These are phyloP conservation scores for Cytidiella melzeri DNA, from an alignment of 768 basidiomycete species.

Conservation along the genomic window DNA sequence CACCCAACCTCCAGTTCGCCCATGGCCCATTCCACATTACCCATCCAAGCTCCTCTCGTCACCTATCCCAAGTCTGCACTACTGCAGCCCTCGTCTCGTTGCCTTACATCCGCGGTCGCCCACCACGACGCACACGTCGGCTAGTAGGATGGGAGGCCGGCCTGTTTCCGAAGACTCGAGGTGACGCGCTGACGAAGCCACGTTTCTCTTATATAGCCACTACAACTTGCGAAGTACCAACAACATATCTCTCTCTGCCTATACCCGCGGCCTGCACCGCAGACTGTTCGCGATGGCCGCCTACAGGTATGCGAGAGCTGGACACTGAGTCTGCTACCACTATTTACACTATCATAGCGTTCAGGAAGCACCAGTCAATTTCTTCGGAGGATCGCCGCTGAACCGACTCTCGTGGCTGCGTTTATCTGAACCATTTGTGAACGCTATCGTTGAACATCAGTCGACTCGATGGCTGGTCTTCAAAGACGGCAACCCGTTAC, in stretches of 20 bases:
- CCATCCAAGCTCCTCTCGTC: too few species aligned
- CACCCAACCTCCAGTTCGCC: not conserved
- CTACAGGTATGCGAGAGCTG: too few species aligned
- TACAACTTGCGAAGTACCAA: not conserved
- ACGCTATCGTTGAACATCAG: conserved; percentile 53
- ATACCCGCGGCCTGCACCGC: not conserved
- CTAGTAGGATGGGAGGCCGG: too few species aligned
- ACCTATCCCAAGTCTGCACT: too few species aligned
- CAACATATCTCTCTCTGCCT: not conserved
- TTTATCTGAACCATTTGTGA: conserved; percentile 68
- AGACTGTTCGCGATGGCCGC: not conserved
- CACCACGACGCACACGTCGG: too few species aligned
- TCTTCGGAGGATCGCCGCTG: conserved; percentile 59
- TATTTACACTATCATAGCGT: not conserved
- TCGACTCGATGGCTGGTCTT: conserved; percentile 76
- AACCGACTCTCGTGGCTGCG: conserved; percentile 83
- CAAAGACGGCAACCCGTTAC: conserved; percentile 65
- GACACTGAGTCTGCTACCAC: too few species aligned
- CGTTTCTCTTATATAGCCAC: not conserved
- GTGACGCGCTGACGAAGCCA: not conserved
- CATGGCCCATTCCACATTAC: not conserved
- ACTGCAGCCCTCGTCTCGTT: too few species aligned
- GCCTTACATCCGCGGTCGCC: too few species aligned
- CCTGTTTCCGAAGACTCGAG: not conserved
- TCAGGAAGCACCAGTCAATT: conserved; percentile 29